A percentile compares a stretch with the other conserved stretches of the same genome.
Conservation (phyloP, 768 basidiomycete species). For the Scleroderma bovista region DNA sequence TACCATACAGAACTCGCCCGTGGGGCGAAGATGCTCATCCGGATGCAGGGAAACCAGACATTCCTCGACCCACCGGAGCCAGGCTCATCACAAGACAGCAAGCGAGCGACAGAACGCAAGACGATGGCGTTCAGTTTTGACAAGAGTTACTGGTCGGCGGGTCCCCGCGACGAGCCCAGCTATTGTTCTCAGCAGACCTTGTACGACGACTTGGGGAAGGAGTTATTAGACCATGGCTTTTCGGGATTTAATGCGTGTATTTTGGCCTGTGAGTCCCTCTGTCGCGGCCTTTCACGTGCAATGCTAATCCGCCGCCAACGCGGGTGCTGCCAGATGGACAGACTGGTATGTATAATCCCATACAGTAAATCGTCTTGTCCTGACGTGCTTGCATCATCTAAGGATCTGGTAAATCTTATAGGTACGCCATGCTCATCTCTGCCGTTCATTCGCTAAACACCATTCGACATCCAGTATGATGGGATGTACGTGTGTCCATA, state of each 20-base stretch:
- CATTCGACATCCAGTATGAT: constrained; percentile 63
- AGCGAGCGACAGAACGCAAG: constrained; percentile 87
- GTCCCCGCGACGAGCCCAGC: constrained; percentile 77
- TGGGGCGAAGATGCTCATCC: constrained; percentile 90
- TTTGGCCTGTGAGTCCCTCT: constrained; percentile 80
- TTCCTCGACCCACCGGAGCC: constrained; percentile 84
- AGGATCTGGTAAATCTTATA: constrained; percentile 93
- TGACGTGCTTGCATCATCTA: constrained; percentile 6
- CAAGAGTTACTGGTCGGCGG: constrained; percentile 97
- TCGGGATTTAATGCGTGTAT: constrained; percentile 98
- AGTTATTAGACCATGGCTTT: constrained; percentile 93
- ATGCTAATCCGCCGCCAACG: background rate
- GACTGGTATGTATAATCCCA: constrained; percentile 55
- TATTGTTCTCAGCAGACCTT: constrained; percentile 95
- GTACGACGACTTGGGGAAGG: constrained; percentile 91
- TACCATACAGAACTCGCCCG: constrained; percentile 71
- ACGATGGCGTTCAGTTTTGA: constrained; percentile 91
- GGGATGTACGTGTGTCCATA: constrained; percentile 64
- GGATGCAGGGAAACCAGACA: constrained; percentile 93
- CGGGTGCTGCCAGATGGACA: constrained; percentile 53
- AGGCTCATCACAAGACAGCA: constrained; percentile 61
- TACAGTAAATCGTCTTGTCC: background rate
- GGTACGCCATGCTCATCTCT: constrained; percentile 41
- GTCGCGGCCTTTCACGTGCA: background rate
- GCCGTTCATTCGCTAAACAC: background rate